Evolutionary conservation across 108 stramenopile species (phyloP).

Genomic region (Cyclotella baltica): DNA sequence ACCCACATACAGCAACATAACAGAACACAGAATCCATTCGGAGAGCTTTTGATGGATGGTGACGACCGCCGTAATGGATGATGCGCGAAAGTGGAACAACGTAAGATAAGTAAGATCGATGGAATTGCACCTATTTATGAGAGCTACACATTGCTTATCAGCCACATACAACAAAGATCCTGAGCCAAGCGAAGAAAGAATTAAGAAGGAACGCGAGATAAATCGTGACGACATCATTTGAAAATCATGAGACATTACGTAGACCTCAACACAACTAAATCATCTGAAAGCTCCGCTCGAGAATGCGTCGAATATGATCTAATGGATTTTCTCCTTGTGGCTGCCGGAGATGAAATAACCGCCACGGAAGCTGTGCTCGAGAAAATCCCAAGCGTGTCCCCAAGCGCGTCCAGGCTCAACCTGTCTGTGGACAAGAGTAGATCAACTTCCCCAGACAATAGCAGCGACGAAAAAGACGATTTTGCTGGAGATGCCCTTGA

Average conservation of each 20-base stretch:
- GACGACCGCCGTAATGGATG: too few relatives aligned
- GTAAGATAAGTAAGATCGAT: too few relatives aligned
- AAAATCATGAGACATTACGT: neutral
- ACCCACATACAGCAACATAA: too few relatives aligned
- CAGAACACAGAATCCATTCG: too few relatives aligned
- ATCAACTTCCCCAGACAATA: neutral
- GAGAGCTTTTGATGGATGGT: too few relatives aligned
- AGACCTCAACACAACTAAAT: neutral
- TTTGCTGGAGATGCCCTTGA: slow-evolving; percentile 15
- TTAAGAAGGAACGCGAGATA: too few relatives aligned
- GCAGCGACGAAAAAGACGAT: slow-evolving; percentile 5
- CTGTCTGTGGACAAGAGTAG: neutral
- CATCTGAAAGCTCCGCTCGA: neutral
- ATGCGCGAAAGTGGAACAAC: too few relatives aligned
- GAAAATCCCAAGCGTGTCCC: neutral
- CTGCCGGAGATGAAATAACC: neutral
- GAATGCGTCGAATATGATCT: neutral
- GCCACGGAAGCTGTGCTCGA: neutral
- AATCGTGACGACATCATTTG: neutral
- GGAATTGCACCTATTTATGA: too few relatives aligned
- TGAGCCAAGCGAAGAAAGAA: too few relatives aligned
- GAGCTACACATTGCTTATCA: too few relatives aligned
- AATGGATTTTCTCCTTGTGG: neutral
- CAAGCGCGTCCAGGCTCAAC: neutral
- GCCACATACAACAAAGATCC: too few relatives aligned